Percentiles rank a stretch among this genome's conserved stretches.
phyloP scores from a whole-genome alignment of 768 basidiomycete species.

The Agaricus blazei region DNA sequence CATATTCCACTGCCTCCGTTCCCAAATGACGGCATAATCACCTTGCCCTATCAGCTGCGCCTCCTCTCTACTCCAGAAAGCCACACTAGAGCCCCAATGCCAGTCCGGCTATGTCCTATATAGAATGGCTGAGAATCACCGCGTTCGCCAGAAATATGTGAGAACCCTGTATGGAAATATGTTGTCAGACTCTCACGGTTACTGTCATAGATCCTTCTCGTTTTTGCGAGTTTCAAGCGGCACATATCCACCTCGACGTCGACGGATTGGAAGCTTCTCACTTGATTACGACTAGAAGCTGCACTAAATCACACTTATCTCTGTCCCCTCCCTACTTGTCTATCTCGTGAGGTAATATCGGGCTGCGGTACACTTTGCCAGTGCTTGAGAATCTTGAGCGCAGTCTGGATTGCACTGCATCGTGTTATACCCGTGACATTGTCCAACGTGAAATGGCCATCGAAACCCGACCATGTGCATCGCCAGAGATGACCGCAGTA shows the following conservation, averaged over 20 bases:
- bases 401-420: too few relatives aligned
- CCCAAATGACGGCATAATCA: slow-evolving; percentile 1
- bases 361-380: too few relatives aligned
- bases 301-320: too few relatives aligned
- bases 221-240: neutral
- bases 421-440: too few relatives aligned
- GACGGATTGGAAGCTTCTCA: neutral
- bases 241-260: neutral
- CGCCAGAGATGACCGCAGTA: too few relatives aligned
- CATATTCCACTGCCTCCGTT: neutral
- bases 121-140: too few relatives aligned
- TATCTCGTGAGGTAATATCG: too few relatives aligned
- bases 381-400: too few relatives aligned
- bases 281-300: neutral
- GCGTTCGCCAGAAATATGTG: too few relatives aligned
- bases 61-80: neutral
- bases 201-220: neutral
- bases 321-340: too few relatives aligned
- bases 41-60: neutral
- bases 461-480: too few relatives aligned
- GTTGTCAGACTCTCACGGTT: neutral
- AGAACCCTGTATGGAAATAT: neutral
- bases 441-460: too few relatives aligned
- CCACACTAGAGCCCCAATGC: neutral
- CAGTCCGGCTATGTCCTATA: neutral